Evolutionary conservation across 2,329 filamentous ascomycete species (phyloP).

Genomic region (Penicillium griseofulvum): DNA sequence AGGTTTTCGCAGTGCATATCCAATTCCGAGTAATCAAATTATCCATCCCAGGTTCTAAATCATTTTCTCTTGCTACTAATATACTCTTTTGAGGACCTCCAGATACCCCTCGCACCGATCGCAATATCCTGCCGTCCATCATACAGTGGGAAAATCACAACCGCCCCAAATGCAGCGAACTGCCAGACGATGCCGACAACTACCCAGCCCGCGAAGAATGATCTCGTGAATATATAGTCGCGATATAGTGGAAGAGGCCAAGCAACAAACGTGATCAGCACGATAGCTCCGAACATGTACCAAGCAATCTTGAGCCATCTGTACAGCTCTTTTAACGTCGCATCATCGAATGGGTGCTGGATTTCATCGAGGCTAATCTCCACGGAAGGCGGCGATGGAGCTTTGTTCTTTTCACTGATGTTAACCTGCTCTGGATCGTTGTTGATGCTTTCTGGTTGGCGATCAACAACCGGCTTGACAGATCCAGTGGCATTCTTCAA

Average conservation of each 20-base stretch:
- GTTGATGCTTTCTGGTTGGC: not conserved
- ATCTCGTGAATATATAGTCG: slow-evolving; percentile 48
- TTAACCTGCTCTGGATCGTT: slow-evolving; percentile 3
- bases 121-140: slow-evolving; percentile 47
- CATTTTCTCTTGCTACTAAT: not conserved
- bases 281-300: slow-evolving; percentile 42
- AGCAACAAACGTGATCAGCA: slow-evolving; percentile 47
- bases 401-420: not conserved
- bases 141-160: slow-evolving; percentile 50
- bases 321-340: slow-evolving; percentile 34
- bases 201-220: slow-evolving; percentile 49
- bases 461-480: not conserved
- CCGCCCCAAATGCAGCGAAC: slow-evolving; percentile 47
- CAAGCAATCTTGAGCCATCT: slow-evolving; percentile 44
- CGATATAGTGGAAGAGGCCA: slow-evolving; percentile 54
- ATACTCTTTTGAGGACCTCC: slow-evolving; percentile 8
- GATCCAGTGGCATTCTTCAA: not conserved
- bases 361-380: slow-evolving; percentile 40
- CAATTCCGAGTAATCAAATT: not conserved
- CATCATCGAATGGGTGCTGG: slow-evolving; percentile 44
- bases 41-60: not conserved
- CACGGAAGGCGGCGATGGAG: not conserved
- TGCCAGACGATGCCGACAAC: slow-evolving; percentile 50
- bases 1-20: not conserved
- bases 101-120: slow-evolving; percentile 26